These are phyloP conservation scores for Leccinellum luteum DNA, from an alignment of 768 basidiomycete genomes.

Conservation along the genomic window DNA sequence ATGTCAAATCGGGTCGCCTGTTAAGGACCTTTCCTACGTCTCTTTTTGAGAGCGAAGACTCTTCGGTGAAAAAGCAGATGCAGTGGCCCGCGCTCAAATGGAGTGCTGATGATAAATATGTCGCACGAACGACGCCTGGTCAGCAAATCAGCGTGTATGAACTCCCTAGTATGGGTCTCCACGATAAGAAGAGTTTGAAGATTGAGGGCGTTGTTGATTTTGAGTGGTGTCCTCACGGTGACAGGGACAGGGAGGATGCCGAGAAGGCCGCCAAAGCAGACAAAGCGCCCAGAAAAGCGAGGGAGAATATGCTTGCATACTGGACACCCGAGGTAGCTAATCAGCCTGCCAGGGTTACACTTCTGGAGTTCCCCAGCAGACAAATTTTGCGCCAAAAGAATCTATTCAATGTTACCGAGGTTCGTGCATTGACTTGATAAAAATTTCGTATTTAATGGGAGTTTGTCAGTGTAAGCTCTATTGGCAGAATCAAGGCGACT, in stretches of 20 bases:
- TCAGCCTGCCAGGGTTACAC: slow-evolving; percentile 95
- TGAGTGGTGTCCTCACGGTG: slow-evolving; percentile 95
- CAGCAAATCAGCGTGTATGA: slow-evolving; percentile 97
- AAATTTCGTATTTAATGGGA: background rate
- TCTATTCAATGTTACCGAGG: slow-evolving; percentile 96
- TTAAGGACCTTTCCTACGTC: slow-evolving; percentile 87
- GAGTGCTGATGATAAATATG: slow-evolving; percentile 95
- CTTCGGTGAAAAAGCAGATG: slow-evolving; percentile 72
- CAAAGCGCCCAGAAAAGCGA: slow-evolving; percentile 57
- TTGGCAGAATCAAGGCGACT: slow-evolving; percentile 99
- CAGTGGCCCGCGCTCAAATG: slow-evolving; percentile 96
- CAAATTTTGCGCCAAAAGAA: slow-evolving; percentile 89
- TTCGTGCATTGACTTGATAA: slow-evolving; percentile 36
- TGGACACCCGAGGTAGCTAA: slow-evolving; percentile 98
- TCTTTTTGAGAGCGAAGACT: slow-evolving; percentile 54
- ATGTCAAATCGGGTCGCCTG: slow-evolving; percentile 88
- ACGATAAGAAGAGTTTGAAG: slow-evolving; percentile 96
- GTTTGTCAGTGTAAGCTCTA: slow-evolving; percentile 83
- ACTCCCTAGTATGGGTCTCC: slow-evolving; percentile 87
- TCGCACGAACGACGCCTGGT: slow-evolving; percentile 84
- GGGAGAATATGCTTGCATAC: slow-evolving; percentile 93
- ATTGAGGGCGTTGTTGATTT: slow-evolving; percentile 97
- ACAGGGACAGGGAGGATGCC: slow-evolving; percentile 78
- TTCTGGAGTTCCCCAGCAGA: slow-evolving; percentile 86
- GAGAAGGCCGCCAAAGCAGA: slow-evolving; percentile 41